A percentile compares a stretch with the other conserved stretches of the same genome.
These are phyloP conservation scores for Coelastrella sp. DNA, from an alignment of 139 green algal genomes.

Conservation along the genomic window DNA sequence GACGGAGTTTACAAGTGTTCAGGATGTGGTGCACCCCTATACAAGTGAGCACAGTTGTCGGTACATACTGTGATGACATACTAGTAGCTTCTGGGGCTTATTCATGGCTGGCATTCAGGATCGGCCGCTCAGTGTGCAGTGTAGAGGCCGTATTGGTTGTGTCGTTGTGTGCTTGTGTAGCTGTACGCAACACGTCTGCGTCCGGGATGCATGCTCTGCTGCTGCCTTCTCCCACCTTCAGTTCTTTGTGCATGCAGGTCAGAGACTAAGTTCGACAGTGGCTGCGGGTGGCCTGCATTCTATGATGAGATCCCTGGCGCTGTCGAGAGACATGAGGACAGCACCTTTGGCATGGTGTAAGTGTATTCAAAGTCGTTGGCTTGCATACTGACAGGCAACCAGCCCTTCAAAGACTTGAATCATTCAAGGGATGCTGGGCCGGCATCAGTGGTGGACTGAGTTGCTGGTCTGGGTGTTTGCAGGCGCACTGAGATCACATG, in stretches of 20 bases:
- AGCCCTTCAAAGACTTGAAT: too few relatives aligned
- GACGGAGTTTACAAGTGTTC: slow-evolving; percentile 88
- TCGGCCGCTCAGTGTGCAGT: too few relatives aligned
- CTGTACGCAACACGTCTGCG: neutral
- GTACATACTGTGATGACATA: neutral
- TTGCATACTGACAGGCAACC: neutral
- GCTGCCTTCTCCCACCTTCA: neutral
- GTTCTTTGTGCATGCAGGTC: slow-evolving; percentile 62
- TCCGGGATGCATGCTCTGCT: neutral
- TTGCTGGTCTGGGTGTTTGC: neutral
- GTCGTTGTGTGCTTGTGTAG: neutral
- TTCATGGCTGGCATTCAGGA: too few relatives aligned
- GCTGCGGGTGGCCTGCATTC: slow-evolving; percentile 97
- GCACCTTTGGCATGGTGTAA: slow-evolving; percentile 47
- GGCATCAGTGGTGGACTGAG: too few relatives aligned
- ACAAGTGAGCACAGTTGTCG: slow-evolving; percentile 69
- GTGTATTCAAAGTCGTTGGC: neutral
- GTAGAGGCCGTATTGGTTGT: too few relatives aligned
- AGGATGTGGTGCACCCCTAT: slow-evolving; percentile 80
- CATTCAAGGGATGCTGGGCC: too few relatives aligned
- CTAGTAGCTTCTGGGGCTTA: too few relatives aligned
- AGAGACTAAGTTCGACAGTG: slow-evolving; percentile 94
- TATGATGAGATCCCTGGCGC: slow-evolving; percentile 81
- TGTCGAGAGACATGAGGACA: slow-evolving; percentile 71
- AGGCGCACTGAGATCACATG: slow-evolving; percentile 57